A percentile compares a stretch with the other conserved stretches of the same genome.
phyloP scores from a whole-genome alignment of 2,329 filamentous ascomycete genomes.

The Paraphoma chrysanthemicola region DNA sequence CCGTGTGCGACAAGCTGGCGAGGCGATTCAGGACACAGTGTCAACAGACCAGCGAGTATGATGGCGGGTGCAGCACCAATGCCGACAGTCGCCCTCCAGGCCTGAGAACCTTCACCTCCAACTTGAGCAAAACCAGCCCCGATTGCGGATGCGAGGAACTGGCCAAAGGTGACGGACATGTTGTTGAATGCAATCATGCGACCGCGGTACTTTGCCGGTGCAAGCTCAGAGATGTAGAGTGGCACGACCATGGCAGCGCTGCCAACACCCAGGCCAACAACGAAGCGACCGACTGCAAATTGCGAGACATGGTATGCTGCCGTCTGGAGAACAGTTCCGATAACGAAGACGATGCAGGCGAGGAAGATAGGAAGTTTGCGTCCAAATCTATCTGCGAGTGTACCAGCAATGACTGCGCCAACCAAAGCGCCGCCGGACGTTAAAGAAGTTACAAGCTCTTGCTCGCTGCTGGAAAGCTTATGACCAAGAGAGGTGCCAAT shows the following conservation, averaged over 20 bases:
- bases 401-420: conserved; percentile 46
- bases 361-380: conserved; percentile 39
- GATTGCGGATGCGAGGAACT: conserved; percentile 40
- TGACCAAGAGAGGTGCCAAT: conserved; percentile 44
- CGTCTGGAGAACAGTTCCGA: conserved; percentile 38
- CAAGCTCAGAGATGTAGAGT: conserved; percentile 38
- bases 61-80: conserved; percentile 47
- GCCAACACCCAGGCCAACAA: conserved; percentile 41
- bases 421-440: conserved; percentile 48
- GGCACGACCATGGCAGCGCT: conserved; percentile 41
- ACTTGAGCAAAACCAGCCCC: conserved; percentile 46
- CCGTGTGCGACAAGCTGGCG: conserved; percentile 48
- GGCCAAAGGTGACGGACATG: conserved; percentile 42
- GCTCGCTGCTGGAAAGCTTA: conserved; percentile 39
- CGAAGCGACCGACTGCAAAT: conserved; percentile 38
- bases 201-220: conserved; percentile 43
- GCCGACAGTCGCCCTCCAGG: conserved; percentile 48
- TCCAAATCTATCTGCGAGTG: conserved; percentile 45
- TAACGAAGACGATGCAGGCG: conserved; percentile 37
- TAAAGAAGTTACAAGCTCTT: conserved; percentile 49
- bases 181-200: conserved; percentile 47
- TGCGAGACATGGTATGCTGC: conserved; percentile 33
- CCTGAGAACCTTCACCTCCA: conserved; percentile 33
- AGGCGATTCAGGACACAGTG: conserved; percentile 46
- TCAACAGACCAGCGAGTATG: conserved; percentile 41